Evolutionary conservation across 352 stramenopile species (phyloP), one percentile per base, ranked within the genome.

Genomic region (Chrysophaeum taylorii): DNA sequence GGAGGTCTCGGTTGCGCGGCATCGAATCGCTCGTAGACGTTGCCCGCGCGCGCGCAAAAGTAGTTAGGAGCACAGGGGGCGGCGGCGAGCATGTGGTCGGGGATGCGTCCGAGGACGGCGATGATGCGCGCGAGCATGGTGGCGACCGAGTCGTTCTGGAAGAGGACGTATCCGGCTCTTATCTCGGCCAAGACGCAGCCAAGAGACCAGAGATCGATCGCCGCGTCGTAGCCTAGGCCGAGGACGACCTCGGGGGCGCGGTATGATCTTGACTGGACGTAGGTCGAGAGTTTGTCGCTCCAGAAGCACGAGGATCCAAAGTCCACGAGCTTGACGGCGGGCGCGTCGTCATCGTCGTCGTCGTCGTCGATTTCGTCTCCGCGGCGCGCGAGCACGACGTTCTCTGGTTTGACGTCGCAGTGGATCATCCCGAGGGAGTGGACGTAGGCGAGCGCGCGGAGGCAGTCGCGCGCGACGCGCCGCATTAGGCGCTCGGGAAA

Each of bases 321-420:
- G 71, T 96, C 91, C 72, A 97, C 96, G 27, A 97, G 57, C 79
- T 96, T 96, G 27, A 95, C 69, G 27, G 48, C 35, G 36, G 14
- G 4, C 16, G 66, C 2, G 1, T 52, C 43, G 42, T 57, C 48
- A 76, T 67, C 81, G 62, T 35, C 78, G 79, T 70, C 80, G 62
- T 42, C 74, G n/a, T n/a, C n/a, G n/a, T n/a, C n/a, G n/a, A n/a
- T n/a, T n/a, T n/a, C n/a, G n/a, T n/a, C n/a, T n/a, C n/a, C n/a
- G n/a, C n/a, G n/a, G 36, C 37, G 69, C 39, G 72, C 68, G 25
- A 89, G 74, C 12, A 96, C 71, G 54, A 97, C 89, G 78, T 97
- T 97, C 74, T 98, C 94, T 37, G 96, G 93, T 78, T 98, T 99
- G 37, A 99, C 76, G 74, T 99, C 94, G 76, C 91, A 97, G 81